phyloP scores from a whole-genome alignment of 352 stramenopile genomes.

The Pythium apleroticum region DNA sequence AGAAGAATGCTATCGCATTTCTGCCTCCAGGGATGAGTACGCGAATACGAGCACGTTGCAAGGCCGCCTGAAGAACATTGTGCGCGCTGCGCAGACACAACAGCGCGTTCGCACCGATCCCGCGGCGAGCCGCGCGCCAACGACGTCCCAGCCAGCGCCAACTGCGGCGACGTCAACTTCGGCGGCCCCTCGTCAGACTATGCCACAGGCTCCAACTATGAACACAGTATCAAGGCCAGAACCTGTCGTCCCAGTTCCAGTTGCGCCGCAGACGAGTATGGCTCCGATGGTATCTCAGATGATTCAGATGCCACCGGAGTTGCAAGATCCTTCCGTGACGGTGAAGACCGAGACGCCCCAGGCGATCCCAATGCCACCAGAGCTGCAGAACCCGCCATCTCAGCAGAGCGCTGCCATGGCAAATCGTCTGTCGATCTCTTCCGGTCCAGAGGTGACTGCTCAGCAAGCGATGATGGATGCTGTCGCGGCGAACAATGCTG shows the following conservation, averaged over 20 bases:
- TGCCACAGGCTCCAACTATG: constrained; percentile 16
- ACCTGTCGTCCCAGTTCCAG: not conserved
- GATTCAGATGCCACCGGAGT: constrained; percentile 75
- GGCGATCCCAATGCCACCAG: constrained; percentile 31
- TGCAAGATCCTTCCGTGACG: constrained; percentile 45
- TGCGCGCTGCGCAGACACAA: constrained; percentile 73
- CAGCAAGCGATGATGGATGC: constrained; percentile 24
- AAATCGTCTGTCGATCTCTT: constrained; percentile 15
- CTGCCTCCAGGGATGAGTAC: constrained; percentile 92
- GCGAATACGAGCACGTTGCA: constrained; percentile 95
- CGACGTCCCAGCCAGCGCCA: constrained; percentile 20
- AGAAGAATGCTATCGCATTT: constrained; percentile 94
- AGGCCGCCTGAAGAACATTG: constrained; percentile 93
- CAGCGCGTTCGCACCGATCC: constrained; percentile 39
- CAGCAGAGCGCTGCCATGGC: not conserved
- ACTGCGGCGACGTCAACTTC: constrained; percentile 28
- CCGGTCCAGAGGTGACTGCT: not conserved
- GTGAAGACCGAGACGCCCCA: constrained; percentile 29
- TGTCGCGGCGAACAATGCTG: constrained; percentile 21
- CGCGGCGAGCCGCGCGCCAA: constrained; percentile 2
- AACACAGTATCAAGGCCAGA: constrained; percentile 9
- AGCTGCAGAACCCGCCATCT: constrained; percentile 22
- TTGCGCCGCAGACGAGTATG: constrained; percentile 1
- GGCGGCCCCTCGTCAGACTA: constrained; percentile 8
- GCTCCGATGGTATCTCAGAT: constrained; percentile 36